Percentiles rank a stretch among this genome's conserved stretches.
These are phyloP conservation scores for Plasmodium coatneyi DNA, from an alignment of 169 alveolate species.

Conservation along the genomic window DNA sequence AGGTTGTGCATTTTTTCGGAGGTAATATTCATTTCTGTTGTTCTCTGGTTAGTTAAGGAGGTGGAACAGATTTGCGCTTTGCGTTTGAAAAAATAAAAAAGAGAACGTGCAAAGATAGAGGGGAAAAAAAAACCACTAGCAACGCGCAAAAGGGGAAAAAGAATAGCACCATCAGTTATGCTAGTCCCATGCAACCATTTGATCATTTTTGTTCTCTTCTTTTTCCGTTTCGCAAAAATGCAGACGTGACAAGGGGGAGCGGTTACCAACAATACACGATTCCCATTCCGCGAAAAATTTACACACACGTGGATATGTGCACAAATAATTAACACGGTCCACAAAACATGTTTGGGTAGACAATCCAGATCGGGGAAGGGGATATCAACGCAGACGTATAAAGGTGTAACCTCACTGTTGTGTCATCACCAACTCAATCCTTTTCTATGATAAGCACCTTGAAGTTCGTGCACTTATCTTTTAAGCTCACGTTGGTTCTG, in stretches of 20 bases:
- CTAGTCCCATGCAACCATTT: not conserved
- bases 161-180: not conserved
- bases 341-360: not conserved
- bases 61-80: not conserved
- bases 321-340: not conserved
- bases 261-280: not conserved
- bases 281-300: not conserved
- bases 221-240: not conserved
- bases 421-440: not conserved
- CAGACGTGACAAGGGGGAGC: not conserved
- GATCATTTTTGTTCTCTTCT: not conserved
- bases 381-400: not conserved
- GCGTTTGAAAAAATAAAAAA: not conserved
- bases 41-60: not conserved
- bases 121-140: not conserved
- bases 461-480: conserved; percentile 35
- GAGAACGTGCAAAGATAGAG: not conserved
- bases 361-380: not conserved
- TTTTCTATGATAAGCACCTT: conserved; percentile 44
- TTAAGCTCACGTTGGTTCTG: conserved; percentile 37
- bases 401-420: not conserved
- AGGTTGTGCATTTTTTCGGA: not conserved
- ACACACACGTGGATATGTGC: not conserved
- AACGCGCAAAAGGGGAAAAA: not conserved
- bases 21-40: not conserved